Base-by-base conservation (phyloP, 108 stramenopile genomes). In the Nitzschia putrida region DNA sequence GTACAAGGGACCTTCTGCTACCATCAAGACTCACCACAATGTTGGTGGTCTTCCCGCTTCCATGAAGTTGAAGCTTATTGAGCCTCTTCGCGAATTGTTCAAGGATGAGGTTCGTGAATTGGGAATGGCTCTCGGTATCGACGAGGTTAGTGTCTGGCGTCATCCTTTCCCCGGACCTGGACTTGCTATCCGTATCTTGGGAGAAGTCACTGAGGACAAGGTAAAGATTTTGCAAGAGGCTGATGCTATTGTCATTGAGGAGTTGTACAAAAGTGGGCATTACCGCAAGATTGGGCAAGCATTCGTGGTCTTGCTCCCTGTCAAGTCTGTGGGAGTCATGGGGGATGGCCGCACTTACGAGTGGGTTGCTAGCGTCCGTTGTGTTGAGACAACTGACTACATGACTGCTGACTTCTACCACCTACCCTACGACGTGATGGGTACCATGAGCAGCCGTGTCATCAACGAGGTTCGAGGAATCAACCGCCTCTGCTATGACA, bases 101-200 rank as follows among this genome's bases (percentile, higher is more conserved):
- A 99, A 99, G 84, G 99, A 98, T 69, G 94, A 98, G 73, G 96
- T 97, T 10, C 84, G 95, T 24, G 92, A 89, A 55, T 76, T 97
- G 4, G 97, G 97, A 18, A 77, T 94, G 56, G 93, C 96, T 11
- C 81, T 99, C 23, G 99, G 99, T 26, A 94, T 98, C 69, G 97
- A 97, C 60, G 90, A 94, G 66, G 80, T 76, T 18, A 88, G 88
- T 60, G 97, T 99, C 1, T 99, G 95, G 95, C 78, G 99, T 2
- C 98, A 98, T 72, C 99, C 99, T 10, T 99, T 99, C 81, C 99
- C 99, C n/a, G 99, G 99, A 9, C 99, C 99, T 20, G 99, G 98
- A 23, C 72, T 99, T 55, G 99, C 97, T 66, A 98, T 99, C 68
- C 96, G 98, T 55, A 88, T 96, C 56, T 66, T 97, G 25, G 96